These are phyloP conservation scores for Aegilops tauschii DNA, from an alignment of 176 grass and related monocot species.

Conservation along the genomic window DNA sequence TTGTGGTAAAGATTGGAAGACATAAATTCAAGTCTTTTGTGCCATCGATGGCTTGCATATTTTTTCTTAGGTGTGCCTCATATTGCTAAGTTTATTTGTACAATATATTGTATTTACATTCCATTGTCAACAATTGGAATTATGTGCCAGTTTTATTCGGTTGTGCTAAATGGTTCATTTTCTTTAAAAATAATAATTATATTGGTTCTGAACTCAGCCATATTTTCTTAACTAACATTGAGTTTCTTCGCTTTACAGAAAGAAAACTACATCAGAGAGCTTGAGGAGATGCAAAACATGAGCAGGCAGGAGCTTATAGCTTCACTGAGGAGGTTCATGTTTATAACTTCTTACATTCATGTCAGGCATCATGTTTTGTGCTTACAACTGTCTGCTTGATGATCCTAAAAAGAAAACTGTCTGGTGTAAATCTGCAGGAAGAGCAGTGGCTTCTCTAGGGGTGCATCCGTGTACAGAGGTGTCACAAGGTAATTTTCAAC, in stretches of 20 bases:
- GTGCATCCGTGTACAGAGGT: constrained; percentile 93
- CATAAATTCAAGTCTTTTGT: constrained; percentile 5
- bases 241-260: constrained; percentile 38
- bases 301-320: constrained; percentile 73
- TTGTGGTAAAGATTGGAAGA: neutral
- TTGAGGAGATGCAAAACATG: constrained; percentile 85
- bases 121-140: neutral
- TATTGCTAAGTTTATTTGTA: neutral
- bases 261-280: constrained; percentile 65
- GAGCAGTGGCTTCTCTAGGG: constrained; percentile 93
- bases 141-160: neutral
- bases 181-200: neutral
- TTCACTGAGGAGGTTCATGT: constrained; percentile 75
- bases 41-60: neutral
- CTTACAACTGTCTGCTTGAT: neutral
- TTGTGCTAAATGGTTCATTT: neutral
- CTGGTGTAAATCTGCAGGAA: constrained; percentile 53
- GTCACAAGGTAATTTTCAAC: constrained; percentile 70
- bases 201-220: neutral
- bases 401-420: neutral
- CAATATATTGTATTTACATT: neutral
- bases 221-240: constrained; percentile 11
- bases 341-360: neutral
- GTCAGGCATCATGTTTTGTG: constrained; percentile 9
- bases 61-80: neutral